Evolutionary conservation across 371 early-diverging fungal genomes (phyloP).

Genomic region (Entomophthora muscae): DNA sequence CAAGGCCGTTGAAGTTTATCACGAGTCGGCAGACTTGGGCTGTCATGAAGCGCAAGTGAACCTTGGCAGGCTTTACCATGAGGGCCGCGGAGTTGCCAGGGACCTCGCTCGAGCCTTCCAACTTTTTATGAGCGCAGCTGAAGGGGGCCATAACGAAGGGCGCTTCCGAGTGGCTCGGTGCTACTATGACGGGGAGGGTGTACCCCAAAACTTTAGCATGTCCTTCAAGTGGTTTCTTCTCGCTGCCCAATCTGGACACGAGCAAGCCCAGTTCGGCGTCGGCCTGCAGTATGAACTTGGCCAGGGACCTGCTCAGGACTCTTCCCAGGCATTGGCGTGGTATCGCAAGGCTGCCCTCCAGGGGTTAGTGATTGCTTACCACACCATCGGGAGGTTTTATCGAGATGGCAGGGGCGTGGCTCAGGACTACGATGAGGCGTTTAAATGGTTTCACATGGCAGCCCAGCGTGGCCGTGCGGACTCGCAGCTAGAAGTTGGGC

Average conservation of each 20-base stretch:
- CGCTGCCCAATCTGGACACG: conserved; percentile 23
- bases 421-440: conserved; percentile 37
- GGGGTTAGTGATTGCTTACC: not conserved
- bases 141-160: conserved; percentile 46
- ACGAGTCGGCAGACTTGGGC: conserved; percentile 38
- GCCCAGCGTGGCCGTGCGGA: conserved; percentile 48
- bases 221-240: conserved; percentile 45
- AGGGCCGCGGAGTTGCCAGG: conserved; percentile 42
- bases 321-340: conserved; percentile 44
- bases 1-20: conserved; percentile 45
- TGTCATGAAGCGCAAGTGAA: conserved; percentile 55
- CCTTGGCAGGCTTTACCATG: conserved; percentile 49
- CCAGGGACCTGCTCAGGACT: conserved; percentile 21
- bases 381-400: conserved; percentile 58
- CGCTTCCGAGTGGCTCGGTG: conserved; percentile 53
- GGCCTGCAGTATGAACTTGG: conserved; percentile 64
- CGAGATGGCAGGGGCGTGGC: conserved; percentile 35
- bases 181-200: conserved; percentile 50
- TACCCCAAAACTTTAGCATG: conserved; percentile 22
- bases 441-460: conserved; percentile 23
- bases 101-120: conserved; percentile 31
- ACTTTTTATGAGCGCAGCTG: conserved; percentile 44
- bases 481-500: conserved; percentile 46
- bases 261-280: conserved; percentile 20
- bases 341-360: conserved; percentile 8